Evolutionary conservation across 2,329 filamentous ascomycete genomes (phyloP).

Genomic region (Thelonectria blattea): DNA sequence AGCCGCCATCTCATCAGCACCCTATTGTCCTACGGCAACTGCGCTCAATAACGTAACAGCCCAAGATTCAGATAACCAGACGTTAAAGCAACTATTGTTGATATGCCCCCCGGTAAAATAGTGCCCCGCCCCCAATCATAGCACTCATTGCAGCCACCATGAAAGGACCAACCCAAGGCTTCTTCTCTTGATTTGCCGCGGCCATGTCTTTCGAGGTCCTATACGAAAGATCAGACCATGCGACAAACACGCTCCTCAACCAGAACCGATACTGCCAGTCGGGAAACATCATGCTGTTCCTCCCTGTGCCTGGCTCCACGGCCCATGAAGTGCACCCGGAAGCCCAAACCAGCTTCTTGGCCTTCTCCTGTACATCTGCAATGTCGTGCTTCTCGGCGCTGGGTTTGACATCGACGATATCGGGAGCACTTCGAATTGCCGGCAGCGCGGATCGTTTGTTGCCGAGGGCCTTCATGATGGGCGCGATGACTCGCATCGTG

Average conservation of each 20-base stretch:
- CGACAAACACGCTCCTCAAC: slow-evolving; percentile 53
- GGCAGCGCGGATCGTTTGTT: slow-evolving; percentile 8
- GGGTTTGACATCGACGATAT: slow-evolving; percentile 41
- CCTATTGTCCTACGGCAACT: too few species aligned
- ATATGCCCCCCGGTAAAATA: not conserved
- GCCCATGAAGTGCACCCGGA: slow-evolving; percentile 60
- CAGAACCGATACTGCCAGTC: slow-evolving; percentile 58
- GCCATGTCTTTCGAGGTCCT: not conserved
- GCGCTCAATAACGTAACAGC: too few species aligned
- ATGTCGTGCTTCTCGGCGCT: slow-evolving; percentile 35
- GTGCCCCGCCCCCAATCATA: slow-evolving; percentile 2
- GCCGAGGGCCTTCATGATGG: slow-evolving; percentile 42
- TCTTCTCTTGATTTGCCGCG: not conserved
- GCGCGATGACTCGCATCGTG: slow-evolving; percentile 41
- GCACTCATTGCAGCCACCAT: not conserved
- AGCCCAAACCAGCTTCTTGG: slow-evolving; percentile 53
- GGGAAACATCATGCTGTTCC: slow-evolving; percentile 60
- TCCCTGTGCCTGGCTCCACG: slow-evolving; percentile 51
- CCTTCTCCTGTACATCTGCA: slow-evolving; percentile 47
- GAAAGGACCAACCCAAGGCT: not conserved
- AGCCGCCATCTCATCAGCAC: too few species aligned
- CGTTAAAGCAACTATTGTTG: not conserved
- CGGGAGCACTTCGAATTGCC: slow-evolving; percentile 26
- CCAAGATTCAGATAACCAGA: too few species aligned
- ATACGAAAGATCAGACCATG: slow-evolving; percentile 44